Evolutionary conservation across 129 eudicot genomes (phyloP), one percentile per base, ranked within the genome.

Genomic region (Tagetes erecta): DNA sequence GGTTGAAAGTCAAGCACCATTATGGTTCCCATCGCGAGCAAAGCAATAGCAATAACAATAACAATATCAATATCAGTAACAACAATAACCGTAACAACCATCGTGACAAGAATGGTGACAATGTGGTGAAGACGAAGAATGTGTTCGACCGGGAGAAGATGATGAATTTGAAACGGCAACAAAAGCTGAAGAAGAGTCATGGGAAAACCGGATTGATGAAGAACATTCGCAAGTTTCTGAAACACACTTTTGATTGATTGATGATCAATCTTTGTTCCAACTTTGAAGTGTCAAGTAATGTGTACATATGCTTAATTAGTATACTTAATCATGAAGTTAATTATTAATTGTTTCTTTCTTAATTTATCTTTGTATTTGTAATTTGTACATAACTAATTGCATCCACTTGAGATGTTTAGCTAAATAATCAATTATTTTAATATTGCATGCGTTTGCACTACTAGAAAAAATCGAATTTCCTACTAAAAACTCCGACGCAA

Each of bases 1-100:
- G 78, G 82, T 52, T 78, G 58, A 68, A 69, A 80, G 46, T 65
- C 33, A 82, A 59, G 63, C 69, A 79, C 34, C 79, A 44, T 70
- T 45, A 76, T 68, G 83, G 46, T 37, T 70, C 73, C 52, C 82
- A 66, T 62, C 72, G 46, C 39, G 72, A 83, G 49, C 56, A 42
- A n/a, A 68, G 58, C 42, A 59, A 68, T 3, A 35, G 36, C 3
- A 11, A 60, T 1, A 60, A 60, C 42, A 12, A 11, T 37, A 37
- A 60, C 3, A 60, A 1, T 12, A 4, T 1, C 1, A 12, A 3
- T 51, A 4, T 2, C 4, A 53, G 5, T 20, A 14, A 53, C 27
- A 62, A 36, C 63, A 31, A 56, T 1, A 56, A 56, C 36, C 37
- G 6, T 33, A 33, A 56, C 12, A 31, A 30, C 35, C 35, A 27